phyloP scores from a whole-genome alignment of 192 early-diverging fungal genomes.

The Coemansia sp. region DNA sequence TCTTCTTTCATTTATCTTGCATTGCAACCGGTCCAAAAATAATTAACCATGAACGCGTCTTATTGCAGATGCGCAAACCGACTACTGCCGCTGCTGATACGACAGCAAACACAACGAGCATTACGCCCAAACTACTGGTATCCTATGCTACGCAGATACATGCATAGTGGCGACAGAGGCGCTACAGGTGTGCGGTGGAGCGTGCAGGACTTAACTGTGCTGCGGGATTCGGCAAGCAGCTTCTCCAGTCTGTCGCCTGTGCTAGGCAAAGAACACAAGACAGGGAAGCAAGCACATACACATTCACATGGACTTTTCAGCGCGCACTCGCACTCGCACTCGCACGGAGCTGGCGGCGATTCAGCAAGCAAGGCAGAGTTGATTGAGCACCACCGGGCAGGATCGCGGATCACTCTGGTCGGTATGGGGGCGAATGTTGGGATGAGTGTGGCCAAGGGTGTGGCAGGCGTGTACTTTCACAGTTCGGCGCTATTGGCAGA shows the following conservation, averaged over 20 bases:
- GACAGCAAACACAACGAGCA: background rate
- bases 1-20: background rate
- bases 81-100: background rate
- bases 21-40: background rate
- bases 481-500: slow-evolving; percentile 79
- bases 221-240: slow-evolving; percentile 26
- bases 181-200: slow-evolving; percentile 18
- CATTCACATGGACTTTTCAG: slow-evolving; percentile 5
- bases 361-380: slow-evolving; percentile 33
- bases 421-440: slow-evolving; percentile 66
- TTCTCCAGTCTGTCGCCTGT: slow-evolving; percentile 35
- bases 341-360: slow-evolving; percentile 25
- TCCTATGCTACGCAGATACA: background rate
- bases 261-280: slow-evolving; percentile 6
- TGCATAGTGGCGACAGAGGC: background rate
- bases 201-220: slow-evolving; percentile 5
- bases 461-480: slow-evolving; percentile 68
- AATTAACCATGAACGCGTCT: background rate
- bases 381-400: slow-evolving; percentile 54
- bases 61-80: background rate
- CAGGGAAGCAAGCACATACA: slow-evolving; percentile 2
- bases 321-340: slow-evolving; percentile 17
- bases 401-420: slow-evolving; percentile 66
- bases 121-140: background rate
- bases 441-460: slow-evolving; percentile 61